phyloP scores from a whole-genome alignment of 768 basidiomycete species.

The Pisolithus orientalis region DNA sequence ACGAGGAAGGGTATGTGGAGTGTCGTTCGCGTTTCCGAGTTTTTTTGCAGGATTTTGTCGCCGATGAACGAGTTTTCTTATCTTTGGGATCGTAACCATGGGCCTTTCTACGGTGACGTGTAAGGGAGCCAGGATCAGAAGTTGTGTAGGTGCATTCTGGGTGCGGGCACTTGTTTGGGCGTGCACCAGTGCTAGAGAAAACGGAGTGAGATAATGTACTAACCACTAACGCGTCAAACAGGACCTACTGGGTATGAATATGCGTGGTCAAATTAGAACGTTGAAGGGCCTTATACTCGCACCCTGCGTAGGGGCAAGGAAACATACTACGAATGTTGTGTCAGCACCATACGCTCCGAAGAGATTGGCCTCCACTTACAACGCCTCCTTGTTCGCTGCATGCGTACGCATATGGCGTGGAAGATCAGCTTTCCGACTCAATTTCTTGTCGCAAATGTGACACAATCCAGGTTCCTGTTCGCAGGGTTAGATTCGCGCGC shows the following conservation, averaged over 20 bases:
- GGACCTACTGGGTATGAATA: constrained; percentile 25
- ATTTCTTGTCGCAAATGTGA: constrained; percentile 4
- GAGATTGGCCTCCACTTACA: constrained; percentile 12
- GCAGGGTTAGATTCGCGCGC: background rate
- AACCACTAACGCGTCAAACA: background rate
- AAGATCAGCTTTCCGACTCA: constrained; percentile 23
- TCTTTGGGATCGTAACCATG: constrained; percentile 17
- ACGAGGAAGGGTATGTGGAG: background rate
- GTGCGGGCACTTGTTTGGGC: constrained; percentile 11
- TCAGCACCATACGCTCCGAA: background rate
- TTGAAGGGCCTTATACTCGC: constrained; percentile 20
- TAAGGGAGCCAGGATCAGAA: constrained; percentile 19
- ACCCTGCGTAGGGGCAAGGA: constrained; percentile 15
- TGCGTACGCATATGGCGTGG: constrained; percentile 23
- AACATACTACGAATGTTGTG: constrained; percentile 14
- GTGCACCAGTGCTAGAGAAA: constrained; percentile 17
- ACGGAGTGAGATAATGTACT: background rate
- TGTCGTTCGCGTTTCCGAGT: background rate
- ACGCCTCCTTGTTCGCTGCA: constrained; percentile 11
- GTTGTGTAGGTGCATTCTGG: constrained; percentile 17
- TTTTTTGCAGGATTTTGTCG: background rate
- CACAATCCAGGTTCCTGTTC: constrained; percentile 10
- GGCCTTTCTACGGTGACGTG: constrained; percentile 17
- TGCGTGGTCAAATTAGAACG: constrained; percentile 22
- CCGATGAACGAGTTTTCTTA: background rate